Percentiles rank a stretch among this genome's conserved stretches.
These are phyloP conservation scores for Ustilaginoidea virens DNA, from an alignment of 2,329 filamentous ascomycete species.

Conservation along the genomic window DNA sequence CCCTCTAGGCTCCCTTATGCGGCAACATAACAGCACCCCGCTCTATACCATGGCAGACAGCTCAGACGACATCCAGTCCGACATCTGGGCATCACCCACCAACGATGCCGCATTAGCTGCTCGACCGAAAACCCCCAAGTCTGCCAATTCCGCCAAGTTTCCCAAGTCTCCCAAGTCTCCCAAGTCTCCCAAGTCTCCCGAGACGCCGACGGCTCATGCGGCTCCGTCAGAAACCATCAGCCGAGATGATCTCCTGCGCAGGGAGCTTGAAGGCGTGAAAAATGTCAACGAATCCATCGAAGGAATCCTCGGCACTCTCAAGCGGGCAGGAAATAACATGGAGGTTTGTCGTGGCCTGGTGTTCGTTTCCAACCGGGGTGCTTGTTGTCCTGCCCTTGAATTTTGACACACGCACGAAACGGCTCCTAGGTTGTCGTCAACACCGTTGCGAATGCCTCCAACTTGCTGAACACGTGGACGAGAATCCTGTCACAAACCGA, in stretches of 20 bases:
- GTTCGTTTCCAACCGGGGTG: no score
- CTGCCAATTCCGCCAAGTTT: slow-evolving; percentile 32
- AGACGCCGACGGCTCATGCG: slow-evolving; percentile 25
- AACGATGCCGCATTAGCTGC: slow-evolving; percentile 15
- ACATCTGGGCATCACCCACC: slow-evolving; percentile 30
- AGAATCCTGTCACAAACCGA: slow-evolving; percentile 93
- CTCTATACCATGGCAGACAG: slow-evolving; percentile 27
- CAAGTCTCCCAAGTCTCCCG: slow-evolving; percentile 32
- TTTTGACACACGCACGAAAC: neutral
- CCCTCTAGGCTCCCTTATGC: no score
- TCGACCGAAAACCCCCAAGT: slow-evolving; percentile 21
- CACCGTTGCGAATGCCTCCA: slow-evolving; percentile 77
- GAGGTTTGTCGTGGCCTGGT: slow-evolving; percentile 31
- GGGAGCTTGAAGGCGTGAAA: slow-evolving; percentile 68
- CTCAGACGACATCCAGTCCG: slow-evolving; percentile 30
- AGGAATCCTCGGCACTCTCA: slow-evolving; percentile 54
- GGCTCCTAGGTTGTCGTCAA: slow-evolving; percentile 55
- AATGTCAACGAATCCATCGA: slow-evolving; percentile 84
- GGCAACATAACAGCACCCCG: neutral
- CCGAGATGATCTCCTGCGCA: slow-evolving; percentile 58
- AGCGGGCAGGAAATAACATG: slow-evolving; percentile 65
- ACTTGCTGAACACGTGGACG: slow-evolving; percentile 87
- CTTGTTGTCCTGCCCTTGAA: no score
- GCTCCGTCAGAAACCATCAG: slow-evolving; percentile 33
- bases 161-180: slow-evolving; percentile 31